phyloP scores from a whole-genome alignment of 208 protist genomes.

The Trypanosomatidae sp. region DNA sequence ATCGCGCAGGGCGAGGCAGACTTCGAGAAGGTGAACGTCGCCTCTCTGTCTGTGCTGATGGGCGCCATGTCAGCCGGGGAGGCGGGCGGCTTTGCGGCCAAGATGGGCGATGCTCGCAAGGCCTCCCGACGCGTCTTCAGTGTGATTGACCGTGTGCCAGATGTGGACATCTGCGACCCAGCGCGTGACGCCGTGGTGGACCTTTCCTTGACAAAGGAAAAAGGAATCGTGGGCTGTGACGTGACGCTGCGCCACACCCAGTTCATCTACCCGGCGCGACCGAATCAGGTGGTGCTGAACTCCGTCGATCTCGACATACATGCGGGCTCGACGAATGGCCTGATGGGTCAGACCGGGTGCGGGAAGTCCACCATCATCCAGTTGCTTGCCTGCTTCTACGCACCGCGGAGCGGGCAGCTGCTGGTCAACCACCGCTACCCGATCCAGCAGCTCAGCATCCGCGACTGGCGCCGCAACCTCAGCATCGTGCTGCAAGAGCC shows the following conservation, averaged over 20 bases:
- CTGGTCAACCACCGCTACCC: too few relatives aligned
- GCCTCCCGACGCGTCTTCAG: constrained; percentile 65
- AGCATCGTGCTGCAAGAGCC: constrained; percentile 86
- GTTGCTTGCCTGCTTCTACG: constrained; percentile 84
- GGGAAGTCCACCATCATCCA: constrained; percentile 90
- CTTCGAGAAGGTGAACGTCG: constrained; percentile 57
- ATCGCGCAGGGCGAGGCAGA: constrained; percentile 58
- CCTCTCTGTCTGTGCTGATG: constrained; percentile 56
- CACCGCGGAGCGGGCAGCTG: too few relatives aligned
- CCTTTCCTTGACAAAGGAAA: too few relatives aligned
- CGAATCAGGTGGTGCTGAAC: constrained; percentile 55
- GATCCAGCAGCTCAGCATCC: constrained; percentile 64
- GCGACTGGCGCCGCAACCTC: constrained; percentile 60
- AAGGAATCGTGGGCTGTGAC: constrained; percentile 52
- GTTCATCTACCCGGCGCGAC: constrained; percentile 71
- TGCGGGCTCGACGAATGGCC: constrained; percentile 49
- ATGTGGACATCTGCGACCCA: constrained; percentile 61
- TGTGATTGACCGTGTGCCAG: constrained; percentile 74
- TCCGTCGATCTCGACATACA: constrained; percentile 42
- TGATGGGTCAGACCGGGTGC: constrained; percentile 78
- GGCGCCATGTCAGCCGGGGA: constrained; percentile 60
- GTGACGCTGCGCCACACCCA: constrained; percentile 44
- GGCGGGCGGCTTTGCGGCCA: constrained; percentile 63
- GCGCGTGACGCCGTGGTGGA: too few relatives aligned
- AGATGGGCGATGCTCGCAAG: constrained; percentile 49